These are phyloP conservation scores for Heliamphora exappendiculata DNA, from an alignment of 148 eudicot species.

Conservation along the genomic window DNA sequence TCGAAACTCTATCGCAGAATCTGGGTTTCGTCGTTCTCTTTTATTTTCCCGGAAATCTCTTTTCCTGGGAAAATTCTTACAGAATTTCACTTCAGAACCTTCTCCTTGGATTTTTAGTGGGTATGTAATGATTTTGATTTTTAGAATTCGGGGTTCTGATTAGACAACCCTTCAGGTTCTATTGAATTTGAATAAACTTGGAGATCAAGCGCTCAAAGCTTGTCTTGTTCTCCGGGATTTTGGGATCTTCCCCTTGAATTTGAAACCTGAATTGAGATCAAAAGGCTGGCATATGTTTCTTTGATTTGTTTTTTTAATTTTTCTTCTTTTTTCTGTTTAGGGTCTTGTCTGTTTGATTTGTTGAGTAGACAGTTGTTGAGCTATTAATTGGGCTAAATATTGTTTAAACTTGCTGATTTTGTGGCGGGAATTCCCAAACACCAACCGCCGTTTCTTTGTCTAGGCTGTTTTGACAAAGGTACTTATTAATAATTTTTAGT, in stretches of 20 bases:
- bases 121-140: neutral
- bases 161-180: neutral
- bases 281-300: conserved; percentile 8
- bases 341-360: neutral
- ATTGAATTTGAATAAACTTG: neutral
- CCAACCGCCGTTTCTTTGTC: too few species aligned
- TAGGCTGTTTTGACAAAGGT: too few species aligned
- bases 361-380: neutral
- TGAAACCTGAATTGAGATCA: neutral
- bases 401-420: neutral
- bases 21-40: neutral
- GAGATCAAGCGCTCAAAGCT: neutral
- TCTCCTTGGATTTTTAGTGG: neutral
- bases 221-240: too few species aligned
- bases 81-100: neutral
- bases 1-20: neutral
- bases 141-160: neutral
- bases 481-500: too few species aligned
- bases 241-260: neutral
- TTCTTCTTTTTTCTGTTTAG: neutral
- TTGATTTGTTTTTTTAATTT: neutral
- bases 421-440: neutral
- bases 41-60: neutral
- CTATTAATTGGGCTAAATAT: neutral
- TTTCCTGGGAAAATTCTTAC: too few species aligned